A percentile compares a stretch with the other conserved stretches of the same genome.
Conservation (phyloP, 2,329 filamentous ascomycete species). For the Huntiella savannae region DNA sequence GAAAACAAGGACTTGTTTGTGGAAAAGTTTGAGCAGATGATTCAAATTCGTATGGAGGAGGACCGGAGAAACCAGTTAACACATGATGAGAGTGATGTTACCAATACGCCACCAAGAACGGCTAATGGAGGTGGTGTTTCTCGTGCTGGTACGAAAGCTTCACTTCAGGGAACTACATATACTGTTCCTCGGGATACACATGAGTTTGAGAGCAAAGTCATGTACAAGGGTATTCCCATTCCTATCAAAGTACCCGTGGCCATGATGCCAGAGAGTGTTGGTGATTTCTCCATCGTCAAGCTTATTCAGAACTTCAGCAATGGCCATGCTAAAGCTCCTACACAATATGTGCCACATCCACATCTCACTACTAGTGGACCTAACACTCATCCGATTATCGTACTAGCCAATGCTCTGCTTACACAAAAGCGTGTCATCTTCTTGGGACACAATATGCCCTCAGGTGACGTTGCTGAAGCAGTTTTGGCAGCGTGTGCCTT, state of each 20-base stretch:
- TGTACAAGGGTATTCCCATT: constrained; percentile 92
- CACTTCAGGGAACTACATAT: constrained; percentile 47
- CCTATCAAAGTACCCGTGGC: constrained; percentile 93
- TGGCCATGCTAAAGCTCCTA: constrained; percentile 61
- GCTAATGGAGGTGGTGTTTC: constrained; percentile 17
- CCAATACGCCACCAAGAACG: constrained; percentile 24
- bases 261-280: constrained; percentile 84
- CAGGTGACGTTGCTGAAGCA: constrained; percentile 91
- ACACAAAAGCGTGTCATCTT: constrained; percentile 96
- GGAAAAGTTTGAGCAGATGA: constrained; percentile 93
- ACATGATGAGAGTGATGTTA: constrained; percentile 21
- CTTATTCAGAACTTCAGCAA: constrained; percentile 87
- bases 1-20: constrained; percentile 93
- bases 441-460: constrained; percentile 83
- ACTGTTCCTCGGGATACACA: constrained; percentile 82
- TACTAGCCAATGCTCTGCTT: constrained; percentile 81
- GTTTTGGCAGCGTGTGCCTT: constrained; percentile 91
- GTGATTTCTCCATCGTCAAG: constrained; percentile 93
- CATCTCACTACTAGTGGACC: constrained; percentile 86
- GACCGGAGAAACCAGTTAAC: constrained; percentile 28
- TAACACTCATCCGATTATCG: constrained; percentile 82
- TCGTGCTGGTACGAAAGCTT: constrained; percentile 41
- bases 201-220: constrained; percentile 87
- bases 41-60: constrained; percentile 59
- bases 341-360: constrained; percentile 70